Conservation (phyloP, 768 basidiomycete genomes). For the Neoboletus magnificus region DNA sequence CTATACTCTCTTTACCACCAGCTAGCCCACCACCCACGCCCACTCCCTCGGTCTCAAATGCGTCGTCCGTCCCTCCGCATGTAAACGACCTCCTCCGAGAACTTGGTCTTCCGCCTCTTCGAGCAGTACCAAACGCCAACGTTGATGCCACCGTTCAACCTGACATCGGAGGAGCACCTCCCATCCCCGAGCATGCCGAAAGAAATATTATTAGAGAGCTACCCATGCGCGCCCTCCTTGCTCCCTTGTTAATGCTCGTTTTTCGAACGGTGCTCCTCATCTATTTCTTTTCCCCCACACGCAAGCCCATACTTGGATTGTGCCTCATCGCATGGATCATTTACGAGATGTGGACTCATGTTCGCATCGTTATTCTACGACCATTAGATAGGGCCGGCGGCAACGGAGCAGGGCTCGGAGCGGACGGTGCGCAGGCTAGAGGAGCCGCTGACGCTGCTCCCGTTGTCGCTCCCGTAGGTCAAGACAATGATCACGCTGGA, state of each 20-base stretch:
- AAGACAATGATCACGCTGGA: slow-evolving; percentile 13
- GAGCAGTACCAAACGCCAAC: slow-evolving; percentile 32
- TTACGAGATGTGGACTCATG: slow-evolving; percentile 73
- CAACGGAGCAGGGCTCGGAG: slow-evolving; percentile 21
- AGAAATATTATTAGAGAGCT: slow-evolving; percentile 46
- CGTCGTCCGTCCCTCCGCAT: slow-evolving; percentile 41
- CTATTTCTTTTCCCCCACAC: slow-evolving; percentile 74
- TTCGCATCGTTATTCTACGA: slow-evolving; percentile 46
- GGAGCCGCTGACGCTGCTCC: slow-evolving; percentile 24
- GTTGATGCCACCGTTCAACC: slow-evolving; percentile 17
- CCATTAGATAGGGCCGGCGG: slow-evolving; percentile 33
- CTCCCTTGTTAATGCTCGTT: slow-evolving; percentile 64
- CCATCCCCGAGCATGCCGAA: slow-evolving; percentile 26
- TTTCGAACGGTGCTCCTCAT: slow-evolving; percentile 66
- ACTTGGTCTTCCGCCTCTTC: slow-evolving; percentile 56
- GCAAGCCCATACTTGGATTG: slow-evolving; percentile 67
- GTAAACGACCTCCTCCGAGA: slow-evolving; percentile 63
- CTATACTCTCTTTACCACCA: slow-evolving; percentile 56
- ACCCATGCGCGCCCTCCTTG: slow-evolving; percentile 62
- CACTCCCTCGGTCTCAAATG: slow-evolving; percentile 25
- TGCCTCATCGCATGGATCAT: slow-evolving; percentile 66
- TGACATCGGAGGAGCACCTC: slow-evolving; percentile 18
- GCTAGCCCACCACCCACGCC: slow-evolving; percentile 32
- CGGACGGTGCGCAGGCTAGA: slow-evolving; percentile 19
- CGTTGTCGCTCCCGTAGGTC: slow-evolving; percentile 15